Percentiles rank a stretch among this genome's conserved stretches.
Conservation (phyloP, 2,329 filamentous ascomycete species). For the Aspergillus texensis region DNA sequence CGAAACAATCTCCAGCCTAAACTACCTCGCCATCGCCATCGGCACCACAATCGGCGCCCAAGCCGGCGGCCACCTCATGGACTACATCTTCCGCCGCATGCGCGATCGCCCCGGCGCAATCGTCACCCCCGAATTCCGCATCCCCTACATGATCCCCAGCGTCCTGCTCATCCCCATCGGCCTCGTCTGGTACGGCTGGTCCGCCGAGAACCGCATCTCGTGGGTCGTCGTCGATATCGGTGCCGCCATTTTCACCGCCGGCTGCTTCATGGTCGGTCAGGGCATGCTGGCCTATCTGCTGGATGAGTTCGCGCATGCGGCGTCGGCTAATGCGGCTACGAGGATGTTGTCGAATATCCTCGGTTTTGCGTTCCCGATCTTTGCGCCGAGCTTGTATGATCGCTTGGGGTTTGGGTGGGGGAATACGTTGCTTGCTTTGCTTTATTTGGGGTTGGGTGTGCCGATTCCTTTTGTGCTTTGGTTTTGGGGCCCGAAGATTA, state of each 20-base stretch:
- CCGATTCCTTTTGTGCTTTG: constrained; percentile 1
- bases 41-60: constrained; percentile 1
- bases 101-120: background rate
- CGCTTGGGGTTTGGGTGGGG: background rate
- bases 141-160: constrained; percentile 3
- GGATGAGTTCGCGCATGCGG: background rate
- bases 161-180: background rate
- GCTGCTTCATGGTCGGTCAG: constrained; percentile 2
- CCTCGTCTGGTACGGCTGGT: constrained; percentile 1
- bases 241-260: background rate
- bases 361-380: background rate
- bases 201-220: background rate
- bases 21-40: constrained; percentile 3
- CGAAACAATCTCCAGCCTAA: background rate
- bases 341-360: background rate
- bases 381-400: background rate
- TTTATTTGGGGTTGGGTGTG: background rate
- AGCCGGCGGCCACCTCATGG: constrained; percentile 2
- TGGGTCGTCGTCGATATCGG: background rate
- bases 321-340: background rate
- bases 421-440: background rate
- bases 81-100: constrained; percentile 1
- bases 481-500: background rate
- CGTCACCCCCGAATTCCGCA: background rate
- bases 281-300: constrained; percentile 3